These are phyloP conservation scores for Naganishia onofrii DNA, from an alignment of 768 basidiomycete genomes.

Conservation along the genomic window DNA sequence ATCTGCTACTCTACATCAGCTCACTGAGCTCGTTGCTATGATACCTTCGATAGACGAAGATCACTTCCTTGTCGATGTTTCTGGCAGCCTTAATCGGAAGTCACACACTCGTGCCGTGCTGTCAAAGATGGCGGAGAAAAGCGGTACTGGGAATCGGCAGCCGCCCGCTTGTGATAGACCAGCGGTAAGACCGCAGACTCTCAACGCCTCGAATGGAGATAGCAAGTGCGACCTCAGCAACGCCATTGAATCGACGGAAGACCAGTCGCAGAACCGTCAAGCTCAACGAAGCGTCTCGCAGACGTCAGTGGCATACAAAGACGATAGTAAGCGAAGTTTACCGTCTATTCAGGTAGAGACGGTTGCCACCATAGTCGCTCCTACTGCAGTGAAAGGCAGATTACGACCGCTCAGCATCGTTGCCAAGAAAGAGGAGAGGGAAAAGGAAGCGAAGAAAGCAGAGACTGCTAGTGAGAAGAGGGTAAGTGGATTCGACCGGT, in stretches of 20 bases:
- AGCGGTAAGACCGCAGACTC: not conserved
- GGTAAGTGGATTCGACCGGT: conserved; percentile 30
- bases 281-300: not conserved
- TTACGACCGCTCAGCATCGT: conserved; percentile 48
- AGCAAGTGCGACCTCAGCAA: too few relatives aligned
- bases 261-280: not conserved
- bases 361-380: not conserved
- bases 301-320: not conserved
- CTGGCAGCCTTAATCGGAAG: conserved; percentile 28
- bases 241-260: too few relatives aligned
- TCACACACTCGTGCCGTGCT: not conserved
- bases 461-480: conserved; percentile 41
- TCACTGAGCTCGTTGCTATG: not conserved
- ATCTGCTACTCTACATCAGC: too few relatives aligned
- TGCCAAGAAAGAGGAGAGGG: conserved; percentile 27
- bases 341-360: not conserved
- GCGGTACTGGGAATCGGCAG: not conserved
- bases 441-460: conserved; percentile 27
- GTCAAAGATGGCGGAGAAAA: not conserved
- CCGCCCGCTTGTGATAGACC: not conserved
- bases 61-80: conserved; percentile 90
- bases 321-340: not conserved
- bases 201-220: too few relatives aligned
- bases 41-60: conserved; percentile 63
- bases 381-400: conserved; percentile 6